Evolutionary conservation across 441 rosid species (phyloP).

Genomic region (Populus hybrid): DNA sequence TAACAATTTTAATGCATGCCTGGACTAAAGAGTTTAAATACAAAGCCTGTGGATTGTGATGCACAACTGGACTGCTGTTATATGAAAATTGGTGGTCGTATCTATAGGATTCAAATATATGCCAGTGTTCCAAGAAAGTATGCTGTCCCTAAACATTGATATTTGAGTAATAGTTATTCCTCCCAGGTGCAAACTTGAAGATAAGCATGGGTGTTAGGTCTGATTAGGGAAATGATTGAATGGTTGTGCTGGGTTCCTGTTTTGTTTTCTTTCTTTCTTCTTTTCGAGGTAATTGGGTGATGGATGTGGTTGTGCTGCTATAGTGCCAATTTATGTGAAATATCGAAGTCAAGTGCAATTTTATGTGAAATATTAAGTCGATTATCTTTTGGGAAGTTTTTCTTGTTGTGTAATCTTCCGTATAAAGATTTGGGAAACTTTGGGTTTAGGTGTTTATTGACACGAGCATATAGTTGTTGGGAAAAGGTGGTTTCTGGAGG

Average conservation of each 20-base stretch:
- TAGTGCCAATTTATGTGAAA: background rate
- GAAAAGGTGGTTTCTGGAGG: background rate
- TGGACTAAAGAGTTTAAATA: background rate
- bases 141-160: background rate
- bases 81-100: background rate
- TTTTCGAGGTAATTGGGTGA: background rate
- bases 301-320: background rate
- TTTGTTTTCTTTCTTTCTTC: background rate
- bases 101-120: background rate
- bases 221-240: background rate
- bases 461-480: background rate
- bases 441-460: background rate
- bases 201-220: background rate
- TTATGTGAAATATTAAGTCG: background rate
- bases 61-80: background rate
- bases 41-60: background rate
- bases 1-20: background rate
- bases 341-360: background rate
- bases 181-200: background rate
- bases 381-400: background rate
- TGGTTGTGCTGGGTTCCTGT: background rate
- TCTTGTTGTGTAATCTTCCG: background rate
- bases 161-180: background rate
- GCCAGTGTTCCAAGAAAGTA: background rate
- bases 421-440: background rate